Evolutionary conservation across 352 stramenopile genomes (phyloP), one percentile per base, ranked within the genome.

Genomic region (Phytophthora tubulina): DNA sequence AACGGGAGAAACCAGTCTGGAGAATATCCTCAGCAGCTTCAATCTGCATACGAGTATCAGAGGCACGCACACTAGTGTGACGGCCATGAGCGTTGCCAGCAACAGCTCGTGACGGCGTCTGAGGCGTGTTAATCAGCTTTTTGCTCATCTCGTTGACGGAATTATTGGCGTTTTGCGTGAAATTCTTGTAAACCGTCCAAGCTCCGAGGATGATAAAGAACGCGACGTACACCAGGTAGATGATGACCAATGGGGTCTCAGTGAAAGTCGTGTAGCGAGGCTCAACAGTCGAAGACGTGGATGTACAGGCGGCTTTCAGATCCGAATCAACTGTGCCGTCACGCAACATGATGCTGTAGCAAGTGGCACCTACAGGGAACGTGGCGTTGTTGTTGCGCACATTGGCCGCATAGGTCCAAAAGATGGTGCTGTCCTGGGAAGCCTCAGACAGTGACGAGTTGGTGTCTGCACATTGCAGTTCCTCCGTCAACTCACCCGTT

Each of bases 341-440:
- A 15, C 35, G 35, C 30, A 61, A 7, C 73, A 79, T 81, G 48
- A 81, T 38, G 17, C 67, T 81, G 33, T 67, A 73, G 71, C 80
- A 88, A 9, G 49, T 65, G 4, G 78, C 78, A 17, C 76, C 79
- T 32, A 84, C 61, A 8, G 80, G 80, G 54, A 88, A 88, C 11
- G 67, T 73, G 7, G 80, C 80, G 39, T 87, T 87, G 57, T 87
- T 87, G 65, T 87, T 88, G 48, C 70, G 78, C 21, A 63, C 50
- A 44, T 85, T 88, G 53, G 63, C 66, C 11, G 30, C 48, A 33
- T 68, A 85, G 3, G 72, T 84, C 80, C 77, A 85, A 48, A 81
- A 88, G 44, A 83, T 66, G 13, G 50, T 76, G 14, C 33, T 58
- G 41, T 86, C 64, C 30, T 73, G 74, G 5, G 77, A 82, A 33